phyloP scores from a whole-genome alignment of 2,329 filamentous ascomycete genomes.

The Beauveria brongniartii region DNA sequence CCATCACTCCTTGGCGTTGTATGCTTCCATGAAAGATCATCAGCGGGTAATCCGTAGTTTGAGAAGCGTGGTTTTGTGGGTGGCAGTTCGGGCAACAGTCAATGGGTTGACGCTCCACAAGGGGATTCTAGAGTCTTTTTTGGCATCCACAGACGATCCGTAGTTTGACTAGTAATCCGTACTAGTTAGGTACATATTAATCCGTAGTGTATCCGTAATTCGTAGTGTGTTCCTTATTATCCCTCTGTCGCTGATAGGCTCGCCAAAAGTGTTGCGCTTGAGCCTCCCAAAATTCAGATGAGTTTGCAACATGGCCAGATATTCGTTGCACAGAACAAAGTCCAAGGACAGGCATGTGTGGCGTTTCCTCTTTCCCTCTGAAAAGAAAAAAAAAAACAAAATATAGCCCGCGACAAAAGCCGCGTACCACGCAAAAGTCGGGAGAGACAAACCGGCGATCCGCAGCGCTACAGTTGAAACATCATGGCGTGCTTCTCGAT shows the following conservation, averaged over 20 bases:
- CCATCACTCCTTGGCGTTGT: conserved; percentile 1
- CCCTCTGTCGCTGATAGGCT: background rate
- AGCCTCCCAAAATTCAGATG: background rate
- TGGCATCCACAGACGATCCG: too few species aligned
- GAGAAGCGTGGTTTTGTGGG: background rate
- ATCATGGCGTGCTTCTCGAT: conserved; percentile 20
- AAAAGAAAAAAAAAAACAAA: background rate
- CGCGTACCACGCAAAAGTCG: background rate
- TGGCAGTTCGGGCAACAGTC: conserved; percentile 1
- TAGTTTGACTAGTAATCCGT: too few species aligned
- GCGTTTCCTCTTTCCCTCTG: background rate
- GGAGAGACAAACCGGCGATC: conserved; percentile 10
- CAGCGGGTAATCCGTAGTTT: background rate
- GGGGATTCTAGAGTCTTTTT: background rate
- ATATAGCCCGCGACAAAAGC: background rate
- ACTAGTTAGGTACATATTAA: too few species aligned
- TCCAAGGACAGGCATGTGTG: background rate
- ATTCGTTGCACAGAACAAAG: background rate
- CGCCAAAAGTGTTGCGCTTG: background rate
- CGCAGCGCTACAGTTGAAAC: conserved; percentile 17
- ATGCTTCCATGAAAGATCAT: conserved; percentile 7
- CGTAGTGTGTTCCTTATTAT: background rate
- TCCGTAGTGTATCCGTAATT: too few species aligned
- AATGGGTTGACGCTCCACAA: background rate
- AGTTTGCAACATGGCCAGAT: background rate